phyloP scores from a whole-genome alignment of 306 rosid species.

The Cucurbita maxima region DNA sequence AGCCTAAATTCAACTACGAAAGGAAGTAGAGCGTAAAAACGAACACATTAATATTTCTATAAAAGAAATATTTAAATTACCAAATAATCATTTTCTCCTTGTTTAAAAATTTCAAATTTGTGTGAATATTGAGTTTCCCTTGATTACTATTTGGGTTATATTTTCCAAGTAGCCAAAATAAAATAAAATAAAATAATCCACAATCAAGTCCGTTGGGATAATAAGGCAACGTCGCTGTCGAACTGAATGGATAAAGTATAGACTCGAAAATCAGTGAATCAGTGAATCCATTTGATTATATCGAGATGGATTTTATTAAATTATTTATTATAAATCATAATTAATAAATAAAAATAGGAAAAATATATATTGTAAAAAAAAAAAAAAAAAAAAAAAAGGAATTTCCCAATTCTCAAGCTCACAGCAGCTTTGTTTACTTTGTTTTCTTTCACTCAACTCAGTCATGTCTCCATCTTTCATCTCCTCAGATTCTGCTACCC shows the following conservation, averaged over 20 bases:
- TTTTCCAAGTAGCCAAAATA: neutral
- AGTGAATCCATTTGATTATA: neutral
- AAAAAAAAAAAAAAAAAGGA: too few relatives aligned
- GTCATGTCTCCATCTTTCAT: constrained; percentile 4
- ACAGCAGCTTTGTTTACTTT: neutral
- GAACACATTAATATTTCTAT: too few relatives aligned
- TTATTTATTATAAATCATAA: neutral
- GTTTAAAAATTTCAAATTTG: too few relatives aligned
- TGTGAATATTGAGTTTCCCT: too few relatives aligned
- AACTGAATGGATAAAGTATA: neutral
- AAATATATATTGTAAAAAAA: too few relatives aligned
- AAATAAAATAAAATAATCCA: neutral
- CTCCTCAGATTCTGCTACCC: neutral
- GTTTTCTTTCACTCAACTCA: neutral
- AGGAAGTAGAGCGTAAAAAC: too few relatives aligned
- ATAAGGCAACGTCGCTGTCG: neutral
- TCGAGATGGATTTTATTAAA: neutral
- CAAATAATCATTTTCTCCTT: too few relatives aligned
- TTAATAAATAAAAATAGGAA: neutral
- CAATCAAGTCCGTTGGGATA: neutral
- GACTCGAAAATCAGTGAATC: neutral
- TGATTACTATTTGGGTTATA: too few relatives aligned
- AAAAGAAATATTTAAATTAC: too few relatives aligned
- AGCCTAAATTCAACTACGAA: too few relatives aligned
- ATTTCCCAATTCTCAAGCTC: too few relatives aligned